Evolutionary conservation across 2,329 filamentous ascomycete species (phyloP), one percentile per base, ranked within the genome.

Genomic region (Aspergillus oerlinghausenensis): DNA sequence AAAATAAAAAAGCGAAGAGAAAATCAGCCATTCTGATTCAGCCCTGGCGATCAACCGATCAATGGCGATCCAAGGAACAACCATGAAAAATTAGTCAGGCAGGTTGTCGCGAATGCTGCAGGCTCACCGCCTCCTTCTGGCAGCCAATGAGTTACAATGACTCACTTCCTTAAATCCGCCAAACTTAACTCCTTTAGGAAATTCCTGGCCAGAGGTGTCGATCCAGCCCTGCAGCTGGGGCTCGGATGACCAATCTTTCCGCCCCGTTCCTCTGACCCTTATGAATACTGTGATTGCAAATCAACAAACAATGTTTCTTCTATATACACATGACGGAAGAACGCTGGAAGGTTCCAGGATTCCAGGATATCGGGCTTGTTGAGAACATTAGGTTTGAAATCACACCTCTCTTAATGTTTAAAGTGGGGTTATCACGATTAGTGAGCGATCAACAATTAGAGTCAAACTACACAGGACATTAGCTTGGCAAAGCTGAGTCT

Each of bases 191-290:
- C 11, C 8, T 43, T 40, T 26, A n/a, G 55, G 55, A 50, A 52
- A 59, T 51, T 47, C 51, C 52, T 51, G 29, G 19, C 42, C 32
- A 53, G 51, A 26, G 10, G 28, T 29, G 28, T 4, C 32, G 32
- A 14, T 35, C 35, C 52, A 57, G 49, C 49, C 38, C 28, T 35
- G 26, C 25, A 45, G 11, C 25, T 26, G 51, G 50, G 29, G n/a
- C 29, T 56, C 62, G 60, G 59, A 61, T 63, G 60, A 62, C 62
- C 59, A 57, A 61, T 61, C 57, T 56, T 60, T 62, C 59, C 62
- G 59, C 56, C 45, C 58, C 58, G 58, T 54, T 58, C 53, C 50
- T 60, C 55, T 51, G 55, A 26, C 19, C 21, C n/a, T 23, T 23
- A 38, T 38, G 32, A 38, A 17, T 14, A 38, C 6, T 35, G 11